Conservation (phyloP, 2,329 filamentous ascomycete species). For the Xylariaceae sp. region DNA sequence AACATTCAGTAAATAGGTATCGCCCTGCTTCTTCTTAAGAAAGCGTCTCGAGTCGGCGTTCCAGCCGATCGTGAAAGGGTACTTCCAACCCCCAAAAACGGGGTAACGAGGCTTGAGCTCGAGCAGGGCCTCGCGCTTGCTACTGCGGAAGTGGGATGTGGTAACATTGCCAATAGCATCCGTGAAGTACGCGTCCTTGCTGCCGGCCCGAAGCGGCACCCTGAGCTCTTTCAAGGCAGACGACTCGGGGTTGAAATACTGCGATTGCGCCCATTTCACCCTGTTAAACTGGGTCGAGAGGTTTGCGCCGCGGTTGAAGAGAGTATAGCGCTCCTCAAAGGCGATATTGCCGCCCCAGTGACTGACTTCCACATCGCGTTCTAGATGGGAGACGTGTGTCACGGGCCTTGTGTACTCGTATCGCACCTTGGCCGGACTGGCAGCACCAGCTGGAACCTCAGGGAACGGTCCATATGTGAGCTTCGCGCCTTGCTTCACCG, state of each 20-base stretch:
- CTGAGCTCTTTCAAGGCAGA: slow-evolving; percentile 75
- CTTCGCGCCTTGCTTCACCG: slow-evolving; percentile 75
- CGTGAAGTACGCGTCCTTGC: slow-evolving; percentile 84
- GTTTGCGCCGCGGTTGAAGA: slow-evolving; percentile 80
- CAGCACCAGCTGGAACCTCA: slow-evolving; percentile 69
- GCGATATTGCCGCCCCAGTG: slow-evolving; percentile 98
- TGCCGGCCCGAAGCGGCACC: slow-evolving; percentile 72
- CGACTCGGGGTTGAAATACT: slow-evolving; percentile 69
- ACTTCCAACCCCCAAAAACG: slow-evolving; percentile 97
- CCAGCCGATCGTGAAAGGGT: slow-evolving; percentile 95
- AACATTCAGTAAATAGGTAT: slow-evolving; percentile 79
- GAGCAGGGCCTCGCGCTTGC: slow-evolving; percentile 69
- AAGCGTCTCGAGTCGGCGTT: slow-evolving; percentile 76
- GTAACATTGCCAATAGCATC: slow-evolving; percentile 97
- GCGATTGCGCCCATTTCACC: slow-evolving; percentile 64
- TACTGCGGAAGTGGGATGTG: slow-evolving; percentile 78
- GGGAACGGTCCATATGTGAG: slow-evolving; percentile 87
- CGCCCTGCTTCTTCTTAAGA: slow-evolving; percentile 54
- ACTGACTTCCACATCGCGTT: slow-evolving; percentile 89
- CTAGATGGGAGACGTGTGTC: slow-evolving; percentile 67
- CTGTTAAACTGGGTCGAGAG: slow-evolving; percentile 66
- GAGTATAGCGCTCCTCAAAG: slow-evolving; percentile 86
- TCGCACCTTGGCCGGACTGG: slow-evolving; percentile 66
- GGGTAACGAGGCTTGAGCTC: slow-evolving; percentile 93
- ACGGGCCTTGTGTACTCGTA: slow-evolving; percentile 96